A percentile compares a stretch with the other conserved stretches of the same genome.
These are phyloP conservation scores for Pythium brachiatum DNA, from an alignment of 352 stramenopile species.

Conservation along the genomic window DNA sequence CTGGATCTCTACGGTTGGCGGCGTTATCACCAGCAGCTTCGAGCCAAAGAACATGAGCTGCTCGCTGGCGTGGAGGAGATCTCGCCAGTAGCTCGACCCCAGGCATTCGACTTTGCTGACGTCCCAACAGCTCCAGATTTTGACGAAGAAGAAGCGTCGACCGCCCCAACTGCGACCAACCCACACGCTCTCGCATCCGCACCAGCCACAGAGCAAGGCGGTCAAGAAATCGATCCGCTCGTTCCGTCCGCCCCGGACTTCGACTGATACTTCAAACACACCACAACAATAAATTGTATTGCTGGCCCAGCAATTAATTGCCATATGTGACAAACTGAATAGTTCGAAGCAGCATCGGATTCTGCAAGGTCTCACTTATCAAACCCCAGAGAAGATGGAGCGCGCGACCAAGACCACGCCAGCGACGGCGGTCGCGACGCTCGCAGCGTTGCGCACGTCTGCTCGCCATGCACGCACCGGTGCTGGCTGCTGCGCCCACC, in stretches of 20 bases:
- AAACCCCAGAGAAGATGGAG: too few species aligned
- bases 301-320: too few species aligned
- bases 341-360: too few species aligned
- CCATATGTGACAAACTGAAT: too few species aligned
- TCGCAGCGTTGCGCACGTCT: background rate
- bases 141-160: background rate
- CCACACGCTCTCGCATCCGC: background rate
- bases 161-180: background rate
- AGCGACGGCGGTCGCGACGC: too few species aligned
- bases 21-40: slow-evolving; percentile 1
- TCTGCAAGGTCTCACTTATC: too few species aligned
- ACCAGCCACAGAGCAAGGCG: background rate
- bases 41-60: slow-evolving; percentile 5
- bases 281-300: too few species aligned
- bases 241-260: background rate
- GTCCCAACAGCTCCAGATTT: background rate
- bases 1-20: slow-evolving; percentile 18
- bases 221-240: background rate
- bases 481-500: background rate
- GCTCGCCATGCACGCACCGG: background rate
- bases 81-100: slow-evolving; percentile 3
- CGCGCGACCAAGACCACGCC: background rate
- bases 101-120: slow-evolving; percentile 1
- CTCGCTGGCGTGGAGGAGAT: slow-evolving; percentile 6
- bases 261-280: too few species aligned